Evolutionary conservation across 345 rosid species (phyloP), one percentile per base, ranked within the genome.

Genomic region (Pelargonium nanum): DNA sequence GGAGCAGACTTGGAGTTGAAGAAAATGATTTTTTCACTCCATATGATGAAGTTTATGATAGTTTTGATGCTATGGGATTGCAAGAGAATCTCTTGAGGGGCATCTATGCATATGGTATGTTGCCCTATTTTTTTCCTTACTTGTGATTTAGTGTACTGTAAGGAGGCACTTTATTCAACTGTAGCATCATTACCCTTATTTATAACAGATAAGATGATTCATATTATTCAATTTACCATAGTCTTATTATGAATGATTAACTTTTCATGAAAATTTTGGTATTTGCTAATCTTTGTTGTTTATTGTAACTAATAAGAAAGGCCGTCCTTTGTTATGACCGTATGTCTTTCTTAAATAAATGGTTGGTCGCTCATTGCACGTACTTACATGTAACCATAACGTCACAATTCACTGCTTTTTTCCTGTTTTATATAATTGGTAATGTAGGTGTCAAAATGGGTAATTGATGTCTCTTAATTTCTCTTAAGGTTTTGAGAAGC

Each of bases 401-500:
- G 17, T 51, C 22, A 51, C 7, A 16, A 2, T 17, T 19, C 22
- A 19, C 22, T 44, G 19, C n/a, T 15, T 26, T 67, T 55, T 21
- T 48, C 13, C 50, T 26, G 22, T 15, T 8, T 44, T 19, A 16
- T 51, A 4, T 60, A 32, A 22, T 5, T 24, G 22, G 24, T 54
- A 15, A 53, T 24, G 13, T 53, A 22, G 26, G 28, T 17, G 45
- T 19, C 10, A 45, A 48, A 53, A 4, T 55, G 20, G 22, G 19
- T 53, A 60, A 53, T 65, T 56, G 25, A 48, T 4, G 52, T 26
- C 19, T 24, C 24, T 53, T 54, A 65, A 44, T 22, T 59, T 65
- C 23, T 64, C 0, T 19, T 45, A 65, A 80, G 85, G 85, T 75
- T 80, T 86, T 77, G 90, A 86, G 82, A 86, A 86, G 81, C 94